A percentile compares a stretch with the other conserved stretches of the same genome.
Conservation (phyloP, 2,329 filamentous ascomycete genomes). For the Orbilia brochopaga region DNA sequence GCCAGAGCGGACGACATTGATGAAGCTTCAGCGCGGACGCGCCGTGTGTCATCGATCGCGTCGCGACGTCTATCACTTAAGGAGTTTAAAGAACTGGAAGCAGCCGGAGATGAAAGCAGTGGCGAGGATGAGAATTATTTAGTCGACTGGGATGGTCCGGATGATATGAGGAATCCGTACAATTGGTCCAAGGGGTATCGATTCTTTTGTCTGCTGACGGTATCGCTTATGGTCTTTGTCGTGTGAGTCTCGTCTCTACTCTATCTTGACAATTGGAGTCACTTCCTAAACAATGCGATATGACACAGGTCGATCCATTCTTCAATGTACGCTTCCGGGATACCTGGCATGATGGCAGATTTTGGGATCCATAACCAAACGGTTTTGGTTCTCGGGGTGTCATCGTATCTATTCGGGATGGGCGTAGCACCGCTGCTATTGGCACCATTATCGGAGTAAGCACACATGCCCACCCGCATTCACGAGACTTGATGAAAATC, state of each 20-base stretch:
- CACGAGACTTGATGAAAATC: background rate
- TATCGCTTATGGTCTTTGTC: conserved; percentile 66
- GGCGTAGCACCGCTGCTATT: conserved; percentile 74
- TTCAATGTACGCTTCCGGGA: conserved; percentile 73
- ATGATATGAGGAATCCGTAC: conserved; percentile 59
- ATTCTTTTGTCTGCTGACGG: conserved; percentile 63
- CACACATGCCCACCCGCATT: background rate
- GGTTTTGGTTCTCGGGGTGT: conserved; percentile 66
- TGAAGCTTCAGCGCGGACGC: background rate
- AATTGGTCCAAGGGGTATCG: conserved; percentile 71
- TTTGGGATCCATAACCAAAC: background rate
- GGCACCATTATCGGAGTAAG: conserved; percentile 72
- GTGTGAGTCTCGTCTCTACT: conserved; percentile 59
- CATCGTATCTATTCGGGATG: conserved; percentile 72
- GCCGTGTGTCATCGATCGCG: conserved; percentile 14
- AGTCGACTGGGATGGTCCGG: conserved; percentile 54
- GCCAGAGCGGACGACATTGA: conserved; percentile 16
- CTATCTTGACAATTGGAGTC: conserved; percentile 32
- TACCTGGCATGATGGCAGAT: conserved; percentile 8
- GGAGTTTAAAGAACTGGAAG: background rate
- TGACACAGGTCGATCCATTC: conserved; percentile 70
- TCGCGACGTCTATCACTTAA: conserved; percentile 1
- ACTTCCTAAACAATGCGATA: no score
- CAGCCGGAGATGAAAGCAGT: background rate
- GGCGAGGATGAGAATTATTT: conserved; percentile 37